These are phyloP conservation scores for Rhizopus delemar DNA, from an alignment of 371 early-diverging fungal species.

Conservation along the genomic window DNA sequence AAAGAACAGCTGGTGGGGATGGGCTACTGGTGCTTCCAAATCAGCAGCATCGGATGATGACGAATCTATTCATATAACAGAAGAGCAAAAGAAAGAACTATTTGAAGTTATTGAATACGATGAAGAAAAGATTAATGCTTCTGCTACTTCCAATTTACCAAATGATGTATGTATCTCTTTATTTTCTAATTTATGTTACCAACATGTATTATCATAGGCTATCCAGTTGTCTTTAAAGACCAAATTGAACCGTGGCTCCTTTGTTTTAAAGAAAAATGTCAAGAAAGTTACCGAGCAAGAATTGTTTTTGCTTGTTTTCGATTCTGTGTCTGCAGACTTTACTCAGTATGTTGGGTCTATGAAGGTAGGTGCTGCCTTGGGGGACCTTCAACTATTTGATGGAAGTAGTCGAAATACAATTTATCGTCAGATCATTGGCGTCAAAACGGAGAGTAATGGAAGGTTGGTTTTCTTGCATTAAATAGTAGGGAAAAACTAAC, in stretches of 20 bases:
- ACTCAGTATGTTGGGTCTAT: slow-evolving; percentile 42
- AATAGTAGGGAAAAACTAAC: too few species aligned
- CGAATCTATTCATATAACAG: slow-evolving; percentile 38
- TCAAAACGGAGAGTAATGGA: slow-evolving; percentile 33
- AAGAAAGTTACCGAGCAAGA: slow-evolving; percentile 30
- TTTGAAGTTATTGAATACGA: slow-evolving; percentile 85
- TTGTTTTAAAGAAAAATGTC: slow-evolving; percentile 49
- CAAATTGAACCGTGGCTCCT: slow-evolving; percentile 70
- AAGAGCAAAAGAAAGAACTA: slow-evolving; percentile 70
- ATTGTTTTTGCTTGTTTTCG: slow-evolving; percentile 69
- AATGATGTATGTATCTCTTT: slow-evolving; percentile 64
- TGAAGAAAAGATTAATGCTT: slow-evolving; percentile 56
- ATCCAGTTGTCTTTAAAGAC: slow-evolving; percentile 60
- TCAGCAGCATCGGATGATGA: slow-evolving; percentile 12
- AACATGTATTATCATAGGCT: slow-evolving; percentile 31
- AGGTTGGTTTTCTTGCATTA: too few species aligned
- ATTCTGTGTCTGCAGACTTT: slow-evolving; percentile 47
- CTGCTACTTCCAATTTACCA: slow-evolving; percentile 67
- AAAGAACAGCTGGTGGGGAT: slow-evolving; percentile 55
- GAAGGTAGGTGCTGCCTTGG: slow-evolving; percentile 37
- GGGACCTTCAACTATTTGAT: slow-evolving; percentile 49
- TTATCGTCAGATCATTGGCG: slow-evolving; percentile 48
- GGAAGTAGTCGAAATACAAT: slow-evolving; percentile 35
- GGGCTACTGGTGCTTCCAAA: slow-evolving; percentile 16
- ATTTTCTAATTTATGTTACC: not conserved